Base-by-base conservation (phyloP, 495 filamentous ascomycete species). In the Aspergillus indologenus region DNA sequence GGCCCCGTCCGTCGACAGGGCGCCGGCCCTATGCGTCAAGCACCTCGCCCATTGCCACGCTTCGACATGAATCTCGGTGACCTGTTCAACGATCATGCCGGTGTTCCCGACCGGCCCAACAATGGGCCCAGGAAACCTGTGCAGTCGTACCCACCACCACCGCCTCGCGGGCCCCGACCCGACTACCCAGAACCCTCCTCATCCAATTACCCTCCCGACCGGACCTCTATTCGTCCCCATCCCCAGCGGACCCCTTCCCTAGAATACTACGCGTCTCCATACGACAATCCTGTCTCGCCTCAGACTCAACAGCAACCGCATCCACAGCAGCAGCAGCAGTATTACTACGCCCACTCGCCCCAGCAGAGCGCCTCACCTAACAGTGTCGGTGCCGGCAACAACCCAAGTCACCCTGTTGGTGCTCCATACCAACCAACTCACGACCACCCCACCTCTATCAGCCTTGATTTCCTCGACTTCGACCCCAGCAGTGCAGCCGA, bases 31-130 rank as follows among this genome's bases (percentile, higher is more conserved):
- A 9, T 40, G 54, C 58, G 63, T 58, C 67, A 75, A 44, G 57
- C 61, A 14, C 53, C 72, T 51, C 70, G 79, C 5, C 79, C 75
- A 1, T 58, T 75, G 15, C 85, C 84, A 6, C 72, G 75, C 58
- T 88, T 88, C 61, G 86, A 89, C 65, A 85, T 86, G 82, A 83
- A 87, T 58, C 72, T 89, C 26, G 79, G 78, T 15, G 85, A 87
- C 55, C 61, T 78, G 1, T 76, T 78, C 54, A 70, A 59, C 22
- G 71, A 74, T 43, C 69, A 60, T 44, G 59, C 50, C 20, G 58
- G 67, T 9, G 49, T 71, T 24, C 23, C 66, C 14, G 71, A 75
- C 14, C 66, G 69, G 15, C 63, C 71, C 15, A 55, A 22, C 24
- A 45, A 53, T 42, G 59, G 54, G 4, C 47, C 56, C 43, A 58